Evolutionary conservation across 306 rosid genomes (phyloP), one percentile per base, ranked within the genome.

Genomic region (Carpinus viminea): DNA sequence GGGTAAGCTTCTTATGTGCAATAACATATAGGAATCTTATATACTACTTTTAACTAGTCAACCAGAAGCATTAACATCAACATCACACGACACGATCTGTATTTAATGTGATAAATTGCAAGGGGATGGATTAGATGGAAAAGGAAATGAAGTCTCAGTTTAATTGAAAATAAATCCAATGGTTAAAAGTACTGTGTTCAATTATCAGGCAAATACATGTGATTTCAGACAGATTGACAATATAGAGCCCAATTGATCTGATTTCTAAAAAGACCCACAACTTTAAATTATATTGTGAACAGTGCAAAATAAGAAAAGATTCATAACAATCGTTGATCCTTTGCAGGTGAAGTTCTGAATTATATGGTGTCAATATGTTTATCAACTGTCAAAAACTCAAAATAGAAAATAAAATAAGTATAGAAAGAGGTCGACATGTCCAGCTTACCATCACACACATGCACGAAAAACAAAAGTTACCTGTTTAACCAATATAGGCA

Each of bases 401-500:
- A 7, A 55, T 55, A 18, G 26, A 18, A 7, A 15, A 16, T 64
- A 64, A 16, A 64, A 31, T 34, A 31, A 64, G 12, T 15, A 64
- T 64, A 6, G 20, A 64, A 64, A 64, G 64, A 57, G 12, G 28
- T n/a, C 12, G 12, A 11, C 21, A 57, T 20, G 6, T 7, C 21
- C 8, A 31, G 46, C n/a, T 31, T 34, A 18, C 70, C 45, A 64
- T 64, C 47, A 34, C 45, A 62, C 17, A 16, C 45, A 5, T 41
- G 45, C 45, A 41, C 45, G 8, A 41, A 41, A 64, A 8, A 31
- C 12, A 64, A 8, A 34, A 15, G 47, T 16, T 34, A 64, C 70
- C 70, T 16, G 70, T 16, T 64, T 64, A 31, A 64, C 70, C 47
- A 64, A 64, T n/a, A 16, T 38, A 64, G 70, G 70, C 70, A 64